Evolutionary conservation across 1,284 basidiomycete genomes (phyloP), one percentile per base, ranked within the genome.

Genomic region (Ceratorhiza oryzae-sativae): DNA sequence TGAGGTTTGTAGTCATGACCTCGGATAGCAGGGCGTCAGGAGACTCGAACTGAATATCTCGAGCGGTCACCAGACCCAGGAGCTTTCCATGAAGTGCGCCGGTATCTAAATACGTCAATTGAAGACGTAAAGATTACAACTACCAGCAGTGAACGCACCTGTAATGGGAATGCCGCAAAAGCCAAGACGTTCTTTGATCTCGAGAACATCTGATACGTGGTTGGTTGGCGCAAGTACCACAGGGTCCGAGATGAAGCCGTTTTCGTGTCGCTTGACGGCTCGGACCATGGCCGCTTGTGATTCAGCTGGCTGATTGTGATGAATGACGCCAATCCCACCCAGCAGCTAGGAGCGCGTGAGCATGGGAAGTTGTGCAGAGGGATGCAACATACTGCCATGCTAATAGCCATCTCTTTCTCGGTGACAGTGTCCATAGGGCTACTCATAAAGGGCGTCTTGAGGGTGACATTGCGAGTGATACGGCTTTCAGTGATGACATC

Each of bases 351-450:
- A 65, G 34, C 27, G 13, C 5, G 39, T 74, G 34, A 74, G 73
- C 71, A 27, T 25, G 34, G 41, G 36, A 68, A n/a, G 9, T 3
- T 25, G 32, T 18, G 12, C n/a, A 36, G 23, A 23, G 15, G 55
- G 15, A 62, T 74, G 32, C 53, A 73, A 82, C 90, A 82, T 80
- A 92, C 91, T 77, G 95, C 95, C 85, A 98, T 90, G 56, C 92
- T 86, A 79, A 99, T 97, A 65, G 97, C 97, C 96, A 99, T 99
- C 77, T 96, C 90, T 74, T 87, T 89, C 84, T 98, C 97, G 2
- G 97, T 99, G 76, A 99, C 97, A 39, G 97, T 99, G 84, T 99
- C 97, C 97, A 99, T 99, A 49, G 97, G 97, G 73, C 94, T 97
- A 80, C 94, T 97, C 84, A 98, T 85, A 84, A 99, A 97, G 0